Evolutionary conservation across 805 yeast species (phyloP).

Genomic region (Pichia deserticola): DNA sequence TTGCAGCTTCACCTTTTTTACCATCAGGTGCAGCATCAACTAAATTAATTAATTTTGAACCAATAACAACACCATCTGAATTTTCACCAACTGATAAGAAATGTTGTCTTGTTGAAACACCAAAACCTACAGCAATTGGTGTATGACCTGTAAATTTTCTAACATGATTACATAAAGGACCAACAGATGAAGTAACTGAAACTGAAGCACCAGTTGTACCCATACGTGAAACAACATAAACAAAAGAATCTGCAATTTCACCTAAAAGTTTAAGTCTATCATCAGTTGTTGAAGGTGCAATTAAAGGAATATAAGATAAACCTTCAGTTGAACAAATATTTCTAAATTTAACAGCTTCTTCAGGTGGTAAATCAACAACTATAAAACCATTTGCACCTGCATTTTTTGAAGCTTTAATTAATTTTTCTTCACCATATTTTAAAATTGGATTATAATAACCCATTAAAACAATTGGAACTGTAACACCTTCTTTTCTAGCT

Average conservation of each 20-base stretch:
- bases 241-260: constrained; percentile 87
- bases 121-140: constrained; percentile 94
- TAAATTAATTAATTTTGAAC: constrained; percentile 71
- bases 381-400: constrained; percentile 96
- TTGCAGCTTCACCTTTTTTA: constrained; percentile 54
- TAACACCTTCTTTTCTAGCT: constrained; percentile 79
- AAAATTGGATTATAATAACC: constrained; percentile 96
- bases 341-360: constrained; percentile 89
- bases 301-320: constrained; percentile 82
- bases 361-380: constrained; percentile 95
- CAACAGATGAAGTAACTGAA: constrained; percentile 54
- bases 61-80: constrained; percentile 96
- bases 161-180: constrained; percentile 64
- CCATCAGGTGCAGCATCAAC: constrained; percentile 59
- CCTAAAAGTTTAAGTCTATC: constrained; percentile 74
- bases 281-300: constrained; percentile 95
- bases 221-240: constrained; percentile 96
- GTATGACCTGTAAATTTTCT: constrained; percentile 66
- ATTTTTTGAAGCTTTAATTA: constrained; percentile 67
- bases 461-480: constrained; percentile 87
- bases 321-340: constrained; percentile 58
- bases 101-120: constrained; percentile 92
- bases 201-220: constrained; percentile 91
- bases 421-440: constrained; percentile 79
- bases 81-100: constrained; percentile 66